Evolutionary conservation across 192 early-diverging fungal genomes (phyloP).

Genomic region (Coemansia sp.): DNA sequence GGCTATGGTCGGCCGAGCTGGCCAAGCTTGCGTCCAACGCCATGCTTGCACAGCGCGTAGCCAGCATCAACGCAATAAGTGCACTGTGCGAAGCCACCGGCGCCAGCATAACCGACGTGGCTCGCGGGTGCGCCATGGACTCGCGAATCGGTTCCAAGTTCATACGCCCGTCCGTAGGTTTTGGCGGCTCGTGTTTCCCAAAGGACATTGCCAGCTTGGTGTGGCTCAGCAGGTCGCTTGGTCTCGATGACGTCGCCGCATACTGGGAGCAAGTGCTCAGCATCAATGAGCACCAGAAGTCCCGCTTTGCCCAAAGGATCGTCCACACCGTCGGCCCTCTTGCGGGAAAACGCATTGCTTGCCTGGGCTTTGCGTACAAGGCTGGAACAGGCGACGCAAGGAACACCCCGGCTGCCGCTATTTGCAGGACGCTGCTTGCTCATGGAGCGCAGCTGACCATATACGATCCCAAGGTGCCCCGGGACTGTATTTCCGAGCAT

Average conservation of each 20-base stretch:
- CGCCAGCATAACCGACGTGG: constrained; percentile 88
- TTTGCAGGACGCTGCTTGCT: constrained; percentile 79
- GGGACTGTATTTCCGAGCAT: constrained; percentile 63
- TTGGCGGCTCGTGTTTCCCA: constrained; percentile 95
- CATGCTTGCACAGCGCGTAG: constrained; percentile 91
- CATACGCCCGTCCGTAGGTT: constrained; percentile 89
- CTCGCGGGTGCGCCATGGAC: constrained; percentile 87
- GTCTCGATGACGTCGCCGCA: constrained; percentile 85
- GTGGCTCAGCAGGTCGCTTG: constrained; percentile 81
- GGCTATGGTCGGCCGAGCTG: constrained; percentile 93
- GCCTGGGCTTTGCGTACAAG: constrained; percentile 94
- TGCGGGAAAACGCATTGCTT: constrained; percentile 75
- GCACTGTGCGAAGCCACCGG: constrained; percentile 93
- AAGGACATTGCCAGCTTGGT: constrained; percentile 94
- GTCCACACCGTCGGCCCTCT: constrained; percentile 75
- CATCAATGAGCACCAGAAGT: constrained; percentile 93
- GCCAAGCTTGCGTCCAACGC: constrained; percentile 94
- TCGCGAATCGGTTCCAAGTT: constrained; percentile 87
- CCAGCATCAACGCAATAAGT: constrained; percentile 86
- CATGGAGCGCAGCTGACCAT: constrained; percentile 75
- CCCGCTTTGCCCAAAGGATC: constrained; percentile 76
- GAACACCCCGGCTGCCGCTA: constrained; percentile 86
- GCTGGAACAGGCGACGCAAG: constrained; percentile 93
- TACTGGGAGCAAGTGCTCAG: constrained; percentile 92
- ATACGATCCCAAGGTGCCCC: constrained; percentile 90